Base-by-base conservation (phyloP, 2,329 filamentous ascomycete species). In the Huntiella decipiens region DNA sequence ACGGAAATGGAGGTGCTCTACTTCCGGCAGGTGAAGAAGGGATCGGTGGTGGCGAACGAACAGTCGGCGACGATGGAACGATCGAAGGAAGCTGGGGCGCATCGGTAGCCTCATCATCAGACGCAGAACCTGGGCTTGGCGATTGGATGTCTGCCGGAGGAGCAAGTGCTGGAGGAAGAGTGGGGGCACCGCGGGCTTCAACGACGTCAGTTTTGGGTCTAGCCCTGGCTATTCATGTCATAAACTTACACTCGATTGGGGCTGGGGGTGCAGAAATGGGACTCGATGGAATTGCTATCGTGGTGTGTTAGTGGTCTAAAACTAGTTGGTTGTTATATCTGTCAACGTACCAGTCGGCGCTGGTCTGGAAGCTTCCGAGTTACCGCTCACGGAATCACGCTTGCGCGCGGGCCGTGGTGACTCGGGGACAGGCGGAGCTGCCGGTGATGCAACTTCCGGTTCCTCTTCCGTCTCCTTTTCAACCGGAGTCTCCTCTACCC, bases 51-150 rank as follows among this genome's bases (percentile, higher is more conserved):
- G 66, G 66, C 8, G 54, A 51, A 12, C 54, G 51, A 7, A 51
- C 16, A 5, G 38, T 43, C n/a, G 64, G 65, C 43, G 65, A 65
- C 16, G 61, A 61, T 45, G 61, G 60, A 28, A 62, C 60, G 8
- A 34, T 39, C 16, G 28, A 33, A 35, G 38, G 12, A 15, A 43
- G 19, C 44, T 59, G 60, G 13, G 56, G 57, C 35, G 58, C 57
- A 28, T 66, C 65, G 7, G 81, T 85, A 54, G 86, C 65, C 59
- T 95, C 88, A 58, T 95, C 87, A 54, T 92, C 87, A 38, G 87
- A 91, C 58, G 82, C 83, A 1, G 85, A 92, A 28, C 85, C 86
- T 50, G 80, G 71, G 48, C 77, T 84, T 39, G 77, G 77, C 36
- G 82, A 82, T 41, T 70, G 66, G 12, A 73, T 57, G 38, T 66